Evolutionary conservation across 345 rosid genomes (phyloP), one percentile per base, ranked within the genome.

Genomic region (Sonneratia alba): DNA sequence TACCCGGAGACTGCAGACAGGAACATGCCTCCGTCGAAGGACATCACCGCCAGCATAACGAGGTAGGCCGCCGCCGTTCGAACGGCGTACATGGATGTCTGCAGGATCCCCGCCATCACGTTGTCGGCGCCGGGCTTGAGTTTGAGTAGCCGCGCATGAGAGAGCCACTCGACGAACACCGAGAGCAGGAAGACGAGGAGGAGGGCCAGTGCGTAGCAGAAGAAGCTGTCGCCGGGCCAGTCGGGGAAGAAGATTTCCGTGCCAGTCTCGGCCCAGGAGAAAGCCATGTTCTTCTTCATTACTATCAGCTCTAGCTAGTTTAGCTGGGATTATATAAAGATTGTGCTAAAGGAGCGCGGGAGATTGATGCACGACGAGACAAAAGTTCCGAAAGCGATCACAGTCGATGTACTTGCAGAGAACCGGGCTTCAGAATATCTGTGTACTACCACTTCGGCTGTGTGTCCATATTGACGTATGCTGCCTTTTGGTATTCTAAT

Each of bases 41-140:
- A 79, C 83, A 84, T 81, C 56, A 84, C 71, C 0, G 79, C 79
- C 4, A 81, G 66, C 87, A 84, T 84, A 3, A 76, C 71, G 69
- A 84, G 14, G 71, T 77, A 79, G 42, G 76, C 80, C 10, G 66
- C 76, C 2, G 56, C 68, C 1, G 72, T 64, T 59, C 80, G 79
- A 5, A 77, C 42, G 37, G 49, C 32, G 11, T 73, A 74, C 82
- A 79, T 42, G 4, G 36, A 27, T 0, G 83, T 79, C 42, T 76
- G 83, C n/a, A 74, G 24, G 24, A 76, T 43, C 42, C 74, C 36
- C 6, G 51, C 57, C 47, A 3, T 24, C 68, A 62, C 18, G 36
- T 15, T 9, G 12, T 36, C 55, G 10, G 53, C 13, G n/a, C 55
- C 72, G 1, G 65, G 14, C 61, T 75, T 77, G 67, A 75, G 55